These are phyloP conservation scores for Rubia occidens DNA, from an alignment of 305 asterid genomes.

Conservation along the genomic window DNA sequence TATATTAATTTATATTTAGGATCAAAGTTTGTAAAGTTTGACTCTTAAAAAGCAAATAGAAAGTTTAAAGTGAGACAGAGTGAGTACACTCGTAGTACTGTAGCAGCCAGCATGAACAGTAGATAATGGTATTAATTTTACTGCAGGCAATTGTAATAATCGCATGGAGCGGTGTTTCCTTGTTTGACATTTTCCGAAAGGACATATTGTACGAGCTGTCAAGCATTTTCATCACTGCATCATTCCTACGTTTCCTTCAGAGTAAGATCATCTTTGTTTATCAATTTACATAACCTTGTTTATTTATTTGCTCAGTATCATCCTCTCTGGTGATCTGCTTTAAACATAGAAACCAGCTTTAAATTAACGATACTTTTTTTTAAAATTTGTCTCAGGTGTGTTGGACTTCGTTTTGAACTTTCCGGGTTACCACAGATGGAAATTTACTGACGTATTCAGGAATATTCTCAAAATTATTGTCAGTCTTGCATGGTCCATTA, in stretches of 20 bases:
- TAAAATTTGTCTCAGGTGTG: constrained; percentile 46
- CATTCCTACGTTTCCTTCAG: constrained; percentile 81
- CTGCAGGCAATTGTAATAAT: constrained; percentile 71
- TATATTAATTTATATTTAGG: too few relatives aligned
- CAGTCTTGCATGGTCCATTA: constrained; percentile 76
- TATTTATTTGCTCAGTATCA: background rate
- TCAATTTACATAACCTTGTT: background rate
- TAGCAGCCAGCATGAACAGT: constrained; percentile 21
- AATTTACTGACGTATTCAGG: constrained; percentile 64
- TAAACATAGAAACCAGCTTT: background rate
- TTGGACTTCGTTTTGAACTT: constrained; percentile 79
- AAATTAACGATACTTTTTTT: constrained; percentile 18
- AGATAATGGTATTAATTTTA: constrained; percentile 18
- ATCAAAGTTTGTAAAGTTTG: too few relatives aligned
- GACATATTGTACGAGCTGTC: constrained; percentile 49
- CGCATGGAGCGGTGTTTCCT: constrained; percentile 71
- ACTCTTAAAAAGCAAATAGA: too few relatives aligned
- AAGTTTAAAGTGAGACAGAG: too few relatives aligned
- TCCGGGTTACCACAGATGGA: constrained; percentile 95
- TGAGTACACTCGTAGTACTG: too few relatives aligned
- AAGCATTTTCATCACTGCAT: constrained; percentile 91
- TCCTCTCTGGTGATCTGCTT: background rate
- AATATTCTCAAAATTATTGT: constrained; percentile 65
- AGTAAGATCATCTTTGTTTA: constrained; percentile 41
- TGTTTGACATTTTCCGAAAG: constrained; percentile 55